Conservation (phyloP, 2,329 filamentous ascomycete genomes). For the Drechslera avenae region DNA sequence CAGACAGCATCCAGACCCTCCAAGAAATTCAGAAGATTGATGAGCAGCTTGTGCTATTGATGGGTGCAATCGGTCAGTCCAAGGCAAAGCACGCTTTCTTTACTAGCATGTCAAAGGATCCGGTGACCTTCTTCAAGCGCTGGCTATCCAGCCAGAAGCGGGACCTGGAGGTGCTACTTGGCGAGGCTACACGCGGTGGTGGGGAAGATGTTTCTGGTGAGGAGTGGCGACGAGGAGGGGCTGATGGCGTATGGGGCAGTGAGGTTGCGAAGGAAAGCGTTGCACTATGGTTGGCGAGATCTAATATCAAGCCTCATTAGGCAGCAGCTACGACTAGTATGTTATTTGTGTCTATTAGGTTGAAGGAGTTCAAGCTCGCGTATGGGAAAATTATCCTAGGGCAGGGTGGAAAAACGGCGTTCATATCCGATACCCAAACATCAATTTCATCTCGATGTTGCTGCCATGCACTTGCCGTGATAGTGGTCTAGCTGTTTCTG, state of each 20-base stretch:
- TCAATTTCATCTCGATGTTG: constrained; percentile 11
- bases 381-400: background rate
- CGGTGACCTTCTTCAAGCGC: constrained; percentile 79
- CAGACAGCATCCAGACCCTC: constrained; percentile 64
- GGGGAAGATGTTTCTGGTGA: constrained; percentile 60
- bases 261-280: constrained; percentile 66
- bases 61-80: constrained; percentile 81
- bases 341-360: background rate
- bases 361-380: background rate
- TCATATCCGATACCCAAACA: constrained; percentile 20
- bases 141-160: constrained; percentile 93
- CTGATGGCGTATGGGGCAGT: constrained; percentile 67
- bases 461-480: background rate
- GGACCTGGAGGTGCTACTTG: constrained; percentile 85
- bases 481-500: no score
- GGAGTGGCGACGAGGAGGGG: constrained; percentile 71
- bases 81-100: constrained; percentile 93
- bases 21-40: constrained; percentile 79
- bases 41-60: constrained; percentile 80
- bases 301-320: constrained; percentile 41
- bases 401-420: constrained; percentile 11
- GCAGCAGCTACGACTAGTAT: background rate
- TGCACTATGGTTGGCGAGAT: constrained; percentile 61
- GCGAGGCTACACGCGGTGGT: constrained; percentile 70
- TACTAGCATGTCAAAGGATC: constrained; percentile 76